Evolutionary conservation across 257 asterid genomes (phyloP), one percentile per base, ranked within the genome.

Genomic region (Solanum habrochaites): DNA sequence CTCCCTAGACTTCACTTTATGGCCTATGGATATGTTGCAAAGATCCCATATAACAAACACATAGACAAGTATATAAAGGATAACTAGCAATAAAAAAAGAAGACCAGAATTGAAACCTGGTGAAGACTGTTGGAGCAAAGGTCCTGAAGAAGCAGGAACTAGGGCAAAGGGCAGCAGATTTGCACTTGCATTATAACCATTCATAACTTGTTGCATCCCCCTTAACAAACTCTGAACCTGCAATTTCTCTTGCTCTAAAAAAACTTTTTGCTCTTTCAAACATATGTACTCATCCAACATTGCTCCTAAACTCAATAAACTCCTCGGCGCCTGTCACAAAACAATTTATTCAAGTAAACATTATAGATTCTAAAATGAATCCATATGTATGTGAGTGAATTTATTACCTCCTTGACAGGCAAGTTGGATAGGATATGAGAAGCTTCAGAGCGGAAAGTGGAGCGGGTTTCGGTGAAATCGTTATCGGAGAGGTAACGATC

Each of bases 401-500:
- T 5, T 25, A 0, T 83, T 88, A 97, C 99, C 85, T 95, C 97
- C 31, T 92, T 96, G 49, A 93, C 94, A 7, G 98, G 95, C 20
- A 95, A 93, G 84, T 93, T 95, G 69, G 99, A 89, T n/a, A 97
- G 87, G 58, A 97, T 91, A 88, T 87, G 87, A 9, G 98, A 91
- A 6, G 98, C 99, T 90, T 97, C 99, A 43, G 95, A 92, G 20
- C 98, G 95, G 86, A 97, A 97, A 74, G 87, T 81, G 86, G 94
- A 86, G 60, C 98, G 94, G 8, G 98, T 89, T 29, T 88, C 89
- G 27, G 88, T 40, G 83, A 77, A 95, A 32, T 78, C 82, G 89
- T 91, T 95, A 90, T 97, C 98, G 52, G 91, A 88, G 47, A 97
- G 97, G 88, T 97, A 97, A 1, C 99, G 97, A 25, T 97, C 98